These are phyloP conservation scores for Carallia pectinifolia DNA, from an alignment of 345 rosid species.

Conservation along the genomic window DNA sequence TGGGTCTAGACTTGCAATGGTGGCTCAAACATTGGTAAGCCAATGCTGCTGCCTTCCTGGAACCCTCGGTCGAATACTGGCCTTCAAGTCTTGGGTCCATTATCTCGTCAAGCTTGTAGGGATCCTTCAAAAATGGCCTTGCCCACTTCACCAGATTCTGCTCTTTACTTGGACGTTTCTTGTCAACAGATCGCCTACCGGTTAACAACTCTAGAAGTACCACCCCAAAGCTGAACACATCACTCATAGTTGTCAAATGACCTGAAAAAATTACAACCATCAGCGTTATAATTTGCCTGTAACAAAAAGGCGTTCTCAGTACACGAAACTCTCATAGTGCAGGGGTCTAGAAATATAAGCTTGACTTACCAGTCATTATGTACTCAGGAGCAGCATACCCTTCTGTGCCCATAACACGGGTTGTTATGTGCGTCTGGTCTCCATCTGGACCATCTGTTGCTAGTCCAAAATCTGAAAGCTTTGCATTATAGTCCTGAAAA, in stretches of 20 bases:
- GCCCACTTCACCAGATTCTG: slow-evolving; percentile 62
- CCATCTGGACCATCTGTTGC: slow-evolving; percentile 72
- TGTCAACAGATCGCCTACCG: slow-evolving; percentile 48
- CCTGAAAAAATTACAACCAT: slow-evolving; percentile 31
- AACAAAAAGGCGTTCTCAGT: too few relatives aligned
- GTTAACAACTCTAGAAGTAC: slow-evolving; percentile 64
- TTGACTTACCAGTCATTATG: slow-evolving; percentile 45
- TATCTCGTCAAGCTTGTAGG: slow-evolving; percentile 36
- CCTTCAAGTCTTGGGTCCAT: slow-evolving; percentile 67
- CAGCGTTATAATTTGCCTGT: too few relatives aligned
- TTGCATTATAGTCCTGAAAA: slow-evolving; percentile 52
- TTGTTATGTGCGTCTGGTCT: slow-evolving; percentile 47
- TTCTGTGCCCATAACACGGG: slow-evolving; percentile 67
- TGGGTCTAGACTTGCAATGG: slow-evolving; percentile 51
- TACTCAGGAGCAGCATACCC: slow-evolving; percentile 83
- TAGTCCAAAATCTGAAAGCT: slow-evolving; percentile 69
- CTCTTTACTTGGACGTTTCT: slow-evolving; percentile 38
- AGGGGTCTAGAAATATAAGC: neutral
- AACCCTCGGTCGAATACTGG: slow-evolving; percentile 53
- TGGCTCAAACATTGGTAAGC: slow-evolving; percentile 58
- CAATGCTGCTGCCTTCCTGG: slow-evolving; percentile 42
- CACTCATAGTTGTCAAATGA: slow-evolving; percentile 60
- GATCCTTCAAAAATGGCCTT: slow-evolving; percentile 47
- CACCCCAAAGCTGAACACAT: slow-evolving; percentile 69
- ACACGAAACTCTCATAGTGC: too few relatives aligned